Conservation (phyloP, 257 asterid genomes). For the Petrea volubilis region DNA sequence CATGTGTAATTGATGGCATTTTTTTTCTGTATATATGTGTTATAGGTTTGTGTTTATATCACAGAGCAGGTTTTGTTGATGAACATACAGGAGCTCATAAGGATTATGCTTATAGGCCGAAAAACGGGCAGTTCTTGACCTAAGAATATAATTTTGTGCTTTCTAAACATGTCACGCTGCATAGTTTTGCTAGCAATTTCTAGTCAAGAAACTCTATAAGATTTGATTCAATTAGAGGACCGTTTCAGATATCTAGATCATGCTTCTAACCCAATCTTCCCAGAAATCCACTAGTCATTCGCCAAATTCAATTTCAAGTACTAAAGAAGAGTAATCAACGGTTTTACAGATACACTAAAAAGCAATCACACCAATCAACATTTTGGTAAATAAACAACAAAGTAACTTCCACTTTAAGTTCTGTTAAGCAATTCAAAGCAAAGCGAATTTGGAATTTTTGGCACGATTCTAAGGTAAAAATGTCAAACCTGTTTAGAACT, state of each 20-base stretch:
- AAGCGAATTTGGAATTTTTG: not conserved
- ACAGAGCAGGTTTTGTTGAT: not conserved
- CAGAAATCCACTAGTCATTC: not conserved
- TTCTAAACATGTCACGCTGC: not conserved
- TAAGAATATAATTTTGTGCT: not conserved
- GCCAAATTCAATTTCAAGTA: not conserved
- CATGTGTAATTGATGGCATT: not conserved
- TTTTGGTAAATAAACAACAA: not conserved
- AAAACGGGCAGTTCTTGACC: not conserved
- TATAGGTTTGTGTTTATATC: not conserved
- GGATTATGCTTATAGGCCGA: no score
- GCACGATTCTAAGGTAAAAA: not conserved
- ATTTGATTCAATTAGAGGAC: not conserved
- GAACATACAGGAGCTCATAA: not conserved
- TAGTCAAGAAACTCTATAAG: not conserved
- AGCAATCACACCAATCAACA: no score
- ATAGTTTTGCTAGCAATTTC: not conserved
- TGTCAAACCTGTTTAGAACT: constrained; percentile 62
- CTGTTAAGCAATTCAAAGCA: not conserved
- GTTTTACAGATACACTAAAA: no score
- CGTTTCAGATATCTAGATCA: not conserved
- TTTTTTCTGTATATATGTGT: not conserved
- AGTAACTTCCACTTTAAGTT: not conserved
- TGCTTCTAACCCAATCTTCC: not conserved
- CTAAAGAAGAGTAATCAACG: no score